Base-by-base conservation (phyloP, 768 basidiomycete genomes). In the Macrocybe gigantea region DNA sequence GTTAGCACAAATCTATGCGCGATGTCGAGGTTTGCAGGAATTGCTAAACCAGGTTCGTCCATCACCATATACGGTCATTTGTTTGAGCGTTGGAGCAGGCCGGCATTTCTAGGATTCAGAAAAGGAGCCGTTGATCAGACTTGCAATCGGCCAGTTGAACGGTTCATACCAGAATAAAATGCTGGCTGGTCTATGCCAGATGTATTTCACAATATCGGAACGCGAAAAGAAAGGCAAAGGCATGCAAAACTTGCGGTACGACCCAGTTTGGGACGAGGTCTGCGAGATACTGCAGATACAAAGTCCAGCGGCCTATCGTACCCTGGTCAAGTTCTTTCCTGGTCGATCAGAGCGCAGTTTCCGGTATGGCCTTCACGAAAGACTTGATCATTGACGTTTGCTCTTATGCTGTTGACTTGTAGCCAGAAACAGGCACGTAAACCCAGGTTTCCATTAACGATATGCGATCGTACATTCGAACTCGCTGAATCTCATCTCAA, bases 241-340 rank as follows among this genome's bases (percentile, higher is more conserved):
- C 0, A 53, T 53, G 49, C 65, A 65, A 43, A 67, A 68, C 41
- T 64, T 67, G 49, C 47, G 49, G 8, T 68, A 66, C 40, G 39
- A 55, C 4, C 61, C 62, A 5, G 57, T 49, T 0, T 57, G 53
- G 12, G 56, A 60, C 11, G 61, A 68, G 30, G 63, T 65, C 38
- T 42, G 45, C 5, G 53, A 64, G 38, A 53, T 62, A 1, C 6
- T 63, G 4, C 30, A 39, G 0, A 60, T 61, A 11, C 48, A 54
- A 11, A 59, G 56, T 33, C 68, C 67, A 5, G 43, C 46, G 9
- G 52, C 56, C 1, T 64, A 65, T 38, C 48, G 51, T 3, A 36
- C 49, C 7, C 40, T 70, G 9, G 0, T 11, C 4, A n/a, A 49
- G 7, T 51, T 63, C 29, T 51, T 65, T 32, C 53, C 53, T 0